A percentile compares a stretch with the other conserved stretches of the same genome.
These are phyloP conservation scores for Rhexocercosporidium sp. DNA, from an alignment of 2,329 filamentous ascomycete species.

Conservation along the genomic window DNA sequence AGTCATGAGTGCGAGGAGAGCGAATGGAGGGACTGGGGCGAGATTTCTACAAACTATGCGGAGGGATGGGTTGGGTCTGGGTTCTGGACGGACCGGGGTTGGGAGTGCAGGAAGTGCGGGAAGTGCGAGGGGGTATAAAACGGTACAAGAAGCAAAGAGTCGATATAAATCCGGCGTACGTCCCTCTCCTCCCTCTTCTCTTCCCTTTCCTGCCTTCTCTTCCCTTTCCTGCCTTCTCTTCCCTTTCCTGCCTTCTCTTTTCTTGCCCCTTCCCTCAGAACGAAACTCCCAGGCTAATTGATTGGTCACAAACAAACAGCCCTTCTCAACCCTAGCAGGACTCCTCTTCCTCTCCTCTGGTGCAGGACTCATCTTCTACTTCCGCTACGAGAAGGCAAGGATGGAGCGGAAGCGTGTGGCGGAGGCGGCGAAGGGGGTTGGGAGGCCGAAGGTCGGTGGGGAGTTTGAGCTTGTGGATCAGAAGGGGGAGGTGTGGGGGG, in stretches of 20 bases:
- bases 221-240: neutral
- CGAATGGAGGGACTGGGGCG: neutral
- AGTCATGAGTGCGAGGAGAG: neutral
- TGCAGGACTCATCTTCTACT: slow-evolving; percentile 82
- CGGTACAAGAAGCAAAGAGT: slow-evolving; percentile 40
- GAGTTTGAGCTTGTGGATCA: slow-evolving; percentile 83
- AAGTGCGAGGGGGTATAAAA: slow-evolving; percentile 37
- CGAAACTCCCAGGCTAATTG: neutral
- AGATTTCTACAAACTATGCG: neutral
- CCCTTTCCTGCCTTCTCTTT: neutral
- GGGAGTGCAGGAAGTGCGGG: neutral
- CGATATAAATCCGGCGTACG: slow-evolving; percentile 34
- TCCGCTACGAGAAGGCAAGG: slow-evolving; percentile 89
- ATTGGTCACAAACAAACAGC: slow-evolving; percentile 53
- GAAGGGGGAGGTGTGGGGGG: slow-evolving; percentile 77
- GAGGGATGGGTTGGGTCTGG: neutral
- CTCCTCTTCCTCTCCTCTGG: slow-evolving; percentile 83
- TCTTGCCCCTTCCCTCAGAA: neutral
- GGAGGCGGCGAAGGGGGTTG: slow-evolving; percentile 91
- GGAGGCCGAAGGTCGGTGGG: slow-evolving; percentile 91
- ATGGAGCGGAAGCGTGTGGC: slow-evolving; percentile 89
- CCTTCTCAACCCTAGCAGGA: slow-evolving; percentile 93
- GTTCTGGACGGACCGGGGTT: neutral
- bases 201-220: neutral
- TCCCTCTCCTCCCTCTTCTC: neutral